Conservation (phyloP, 164 flowering plant genomes). For the Amborella trichopoda region DNA sequence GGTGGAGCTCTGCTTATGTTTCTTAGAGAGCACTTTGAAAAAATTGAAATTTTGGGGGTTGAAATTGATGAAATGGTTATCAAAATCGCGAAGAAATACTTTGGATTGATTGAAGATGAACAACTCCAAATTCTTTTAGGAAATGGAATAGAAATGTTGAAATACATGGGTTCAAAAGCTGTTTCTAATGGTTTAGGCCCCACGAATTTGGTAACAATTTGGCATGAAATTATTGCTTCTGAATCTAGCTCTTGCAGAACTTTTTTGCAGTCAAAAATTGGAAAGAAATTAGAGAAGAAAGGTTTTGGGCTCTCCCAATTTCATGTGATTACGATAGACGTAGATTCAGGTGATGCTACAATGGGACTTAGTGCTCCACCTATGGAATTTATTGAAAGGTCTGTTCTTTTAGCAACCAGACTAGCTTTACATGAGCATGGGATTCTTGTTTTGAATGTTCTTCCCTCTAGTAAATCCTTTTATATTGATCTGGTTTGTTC, state of each 20-base stretch:
- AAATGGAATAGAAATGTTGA: constrained; percentile 46
- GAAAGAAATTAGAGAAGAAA: too few relatives aligned
- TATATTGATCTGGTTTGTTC: constrained; percentile 25
- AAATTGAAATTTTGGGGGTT: constrained; percentile 54
- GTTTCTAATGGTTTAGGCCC: not conserved
- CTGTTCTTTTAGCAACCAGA: constrained; percentile 38
- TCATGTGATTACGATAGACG: constrained; percentile 77
- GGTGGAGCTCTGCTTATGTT: constrained; percentile 78
- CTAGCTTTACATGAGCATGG: constrained; percentile 34
- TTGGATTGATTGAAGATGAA: constrained; percentile 48
- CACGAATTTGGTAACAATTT: not conserved
- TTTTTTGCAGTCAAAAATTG: not conserved
- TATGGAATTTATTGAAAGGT: constrained; percentile 31
- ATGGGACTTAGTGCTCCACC: constrained; percentile 67
- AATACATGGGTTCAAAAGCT: constrained; percentile 14
- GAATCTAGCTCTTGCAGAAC: not conserved
- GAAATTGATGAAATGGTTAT: constrained; percentile 63
- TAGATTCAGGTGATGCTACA: constrained; percentile 60
- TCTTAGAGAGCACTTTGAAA: constrained; percentile 32
- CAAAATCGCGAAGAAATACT: constrained; percentile 37
- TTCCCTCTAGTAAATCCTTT: constrained; percentile 28
- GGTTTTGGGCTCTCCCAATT: too few relatives aligned
- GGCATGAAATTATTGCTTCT: not conserved
- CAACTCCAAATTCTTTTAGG: constrained; percentile 30
- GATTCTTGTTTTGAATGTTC: constrained; percentile 59